Percentiles rank a stretch among this genome's conserved stretches.
Evolutionary conservation across 208 protist genomes (phyloP).

Genomic region (Endotrypanum monterogeii): DNA sequence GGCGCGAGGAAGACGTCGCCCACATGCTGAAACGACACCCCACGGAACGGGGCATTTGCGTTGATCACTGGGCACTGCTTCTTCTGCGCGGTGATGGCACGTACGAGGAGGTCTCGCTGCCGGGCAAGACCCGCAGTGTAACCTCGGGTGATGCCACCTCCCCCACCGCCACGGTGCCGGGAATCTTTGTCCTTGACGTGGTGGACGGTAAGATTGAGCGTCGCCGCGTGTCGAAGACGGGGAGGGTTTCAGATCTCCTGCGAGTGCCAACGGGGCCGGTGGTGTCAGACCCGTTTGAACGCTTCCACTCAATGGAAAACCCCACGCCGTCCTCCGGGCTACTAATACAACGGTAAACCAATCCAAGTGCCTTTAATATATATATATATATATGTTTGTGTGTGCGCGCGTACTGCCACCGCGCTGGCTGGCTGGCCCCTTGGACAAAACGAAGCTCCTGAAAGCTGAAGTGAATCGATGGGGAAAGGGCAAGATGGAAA

Average conservation of each 20-base stretch:
- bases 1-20: slow-evolving; percentile 75
- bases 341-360: slow-evolving; percentile 33
- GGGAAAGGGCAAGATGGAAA: too few species aligned
- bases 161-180: slow-evolving; percentile 26
- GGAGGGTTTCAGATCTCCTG: slow-evolving; percentile 57
- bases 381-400: too few species aligned
- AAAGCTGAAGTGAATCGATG: too few species aligned
- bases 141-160: slow-evolving; percentile 7
- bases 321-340: slow-evolving; percentile 65
- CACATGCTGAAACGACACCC: slow-evolving; percentile 90
- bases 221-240: slow-evolving; percentile 25
- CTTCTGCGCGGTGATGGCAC: slow-evolving; percentile 66
- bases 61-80: slow-evolving; percentile 89
- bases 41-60: slow-evolving; percentile 80
- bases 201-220: slow-evolving; percentile 41
- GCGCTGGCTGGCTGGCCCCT: not conserved
- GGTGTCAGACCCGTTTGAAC: slow-evolving; percentile 80
- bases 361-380: not conserved
- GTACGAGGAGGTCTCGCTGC: slow-evolving; percentile 66
- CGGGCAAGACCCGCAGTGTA: slow-evolving; percentile 48
- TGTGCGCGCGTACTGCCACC: not conserved
- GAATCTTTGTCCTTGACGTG: slow-evolving; percentile 73
- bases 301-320: slow-evolving; percentile 85
- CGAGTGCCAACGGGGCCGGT: slow-evolving; percentile 54
- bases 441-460: too few species aligned